Base-by-base conservation (phyloP, 1,284 basidiomycete genomes). In the Rhodotorula sp. region DNA sequence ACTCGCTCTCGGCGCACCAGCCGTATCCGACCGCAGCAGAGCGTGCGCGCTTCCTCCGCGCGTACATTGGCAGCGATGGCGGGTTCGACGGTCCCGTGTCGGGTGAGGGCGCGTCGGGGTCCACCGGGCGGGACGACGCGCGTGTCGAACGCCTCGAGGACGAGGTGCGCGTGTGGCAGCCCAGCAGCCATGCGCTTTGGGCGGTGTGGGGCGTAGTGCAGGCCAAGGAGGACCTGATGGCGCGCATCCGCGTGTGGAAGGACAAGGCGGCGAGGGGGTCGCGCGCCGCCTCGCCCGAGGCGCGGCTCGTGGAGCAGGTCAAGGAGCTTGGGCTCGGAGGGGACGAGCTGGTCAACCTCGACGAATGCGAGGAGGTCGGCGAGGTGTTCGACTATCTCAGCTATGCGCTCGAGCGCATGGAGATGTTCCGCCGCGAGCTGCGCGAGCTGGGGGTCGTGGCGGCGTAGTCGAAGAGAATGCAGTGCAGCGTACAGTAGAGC, bases 131-230 rank as follows among this genome's bases (percentile, higher is more conserved):
- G 44, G 73, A 78, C 59, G 74, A 77, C 60, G 36, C 65, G 21
- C 67, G 78, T 3, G 78, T 80, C 29, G 64, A 65, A 27, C 77
- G 78, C 39, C 83, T 97, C 57, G 92, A 95, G 74, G 82, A 85
- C 50, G 90, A 94, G 81, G 91, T 95, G 54, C 85, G 83, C 54
- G 84, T 88, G 12, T 97, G 94, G 94, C 90, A 89, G 77, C 90
- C 94, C 25, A 89, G 91, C 9, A 90, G 90, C 37, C 91, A 94
- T 78, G 91, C 87, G 13, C 89, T 91, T 86, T 97, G 94, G 93
- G 87, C 89, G 15, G 83, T 97, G 46, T 97, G 94, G 94, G 93
- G 91, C 6, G 84, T 97, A 71, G 88, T 97, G 19, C 92, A 95
- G 81, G 92, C 91, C 4, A 88, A 88, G 76, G 92, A 94, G 78